Evolutionary conservation across 1,139 yeast species (phyloP).

Genomic region (Candida anutae): DNA sequence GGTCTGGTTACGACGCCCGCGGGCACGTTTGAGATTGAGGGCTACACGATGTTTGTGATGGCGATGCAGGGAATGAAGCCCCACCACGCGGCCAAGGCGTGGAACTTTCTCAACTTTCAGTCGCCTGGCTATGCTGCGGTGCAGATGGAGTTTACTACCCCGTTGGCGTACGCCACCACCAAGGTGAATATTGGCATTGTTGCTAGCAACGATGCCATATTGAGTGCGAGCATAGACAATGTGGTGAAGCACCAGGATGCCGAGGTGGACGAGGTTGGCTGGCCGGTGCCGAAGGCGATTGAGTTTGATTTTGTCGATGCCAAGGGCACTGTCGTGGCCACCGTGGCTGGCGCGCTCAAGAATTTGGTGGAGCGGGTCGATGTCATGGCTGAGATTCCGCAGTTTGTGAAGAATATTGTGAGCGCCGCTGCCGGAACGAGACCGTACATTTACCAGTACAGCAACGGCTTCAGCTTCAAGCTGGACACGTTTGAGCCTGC

Average conservation of each 20-base stretch:
- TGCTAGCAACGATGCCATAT: slow-evolving; percentile 53
- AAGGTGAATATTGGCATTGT: slow-evolving; percentile 76
- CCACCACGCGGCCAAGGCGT: slow-evolving; percentile 93
- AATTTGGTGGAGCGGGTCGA: slow-evolving; percentile 82
- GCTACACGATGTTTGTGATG: slow-evolving; percentile 82
- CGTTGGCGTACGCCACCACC: slow-evolving; percentile 78
- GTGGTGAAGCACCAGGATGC: slow-evolving; percentile 55
- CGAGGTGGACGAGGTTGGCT: slow-evolving; percentile 70
- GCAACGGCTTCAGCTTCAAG: slow-evolving; percentile 38
- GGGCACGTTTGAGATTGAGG: slow-evolving; percentile 32
- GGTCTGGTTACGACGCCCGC: slow-evolving; percentile 46
- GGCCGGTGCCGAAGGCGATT: slow-evolving; percentile 79
- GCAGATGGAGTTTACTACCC: slow-evolving; percentile 94
- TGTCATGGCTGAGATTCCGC: slow-evolving; percentile 96
- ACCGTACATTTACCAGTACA: slow-evolving; percentile 90
- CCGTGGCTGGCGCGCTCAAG: slow-evolving; percentile 47
- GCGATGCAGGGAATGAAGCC: slow-evolving; percentile 99
- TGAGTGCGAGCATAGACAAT: slow-evolving; percentile 63
- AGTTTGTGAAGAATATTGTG: slow-evolving; percentile 85
- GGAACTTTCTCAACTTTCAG: slow-evolving; percentile 93
- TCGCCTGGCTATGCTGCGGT: slow-evolving; percentile 67
- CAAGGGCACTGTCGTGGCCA: slow-evolving; percentile 30
- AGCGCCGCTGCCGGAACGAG: slow-evolving; percentile 93
- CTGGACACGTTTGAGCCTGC: slow-evolving; percentile 12
- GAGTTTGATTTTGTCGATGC: slow-evolving; percentile 49